Evolutionary conservation across 805 yeast genomes (phyloP).

Genomic region (Brettanomyces custersianus): DNA sequence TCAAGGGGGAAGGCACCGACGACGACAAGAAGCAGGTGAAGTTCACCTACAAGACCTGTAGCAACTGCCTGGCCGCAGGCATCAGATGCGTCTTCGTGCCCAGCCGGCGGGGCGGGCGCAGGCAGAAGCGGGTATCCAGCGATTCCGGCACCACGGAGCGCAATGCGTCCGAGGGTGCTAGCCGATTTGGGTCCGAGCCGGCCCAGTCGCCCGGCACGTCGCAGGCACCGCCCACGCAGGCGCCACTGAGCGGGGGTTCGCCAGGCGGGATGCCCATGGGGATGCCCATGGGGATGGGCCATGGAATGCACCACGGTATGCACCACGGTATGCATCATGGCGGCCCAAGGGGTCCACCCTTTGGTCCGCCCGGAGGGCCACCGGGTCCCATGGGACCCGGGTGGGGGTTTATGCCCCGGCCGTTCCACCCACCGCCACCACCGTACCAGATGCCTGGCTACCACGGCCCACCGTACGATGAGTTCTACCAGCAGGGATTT

Average conservation of each 20-base stretch:
- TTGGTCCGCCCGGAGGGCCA: no score
- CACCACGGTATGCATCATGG: no score
- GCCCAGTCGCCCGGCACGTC: not conserved
- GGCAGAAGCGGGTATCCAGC: slow-evolving; percentile 20
- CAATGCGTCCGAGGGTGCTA: no score
- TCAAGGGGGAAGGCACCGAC: slow-evolving; percentile 1
- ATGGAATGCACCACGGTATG: no score
- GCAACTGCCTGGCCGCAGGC: slow-evolving; percentile 39
- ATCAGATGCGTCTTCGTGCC: slow-evolving; percentile 48
- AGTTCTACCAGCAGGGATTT: not conserved
- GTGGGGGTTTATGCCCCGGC: not conserved
- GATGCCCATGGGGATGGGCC: no score
- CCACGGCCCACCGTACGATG: no score
- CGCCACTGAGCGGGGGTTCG: no score
- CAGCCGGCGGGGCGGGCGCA: slow-evolving; percentile 48
- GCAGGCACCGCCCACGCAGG: not conserved
- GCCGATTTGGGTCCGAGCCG: no score
- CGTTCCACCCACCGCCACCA: not conserved
- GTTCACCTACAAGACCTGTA: slow-evolving; percentile 28
- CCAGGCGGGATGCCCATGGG: no score
- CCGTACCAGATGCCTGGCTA: no score
- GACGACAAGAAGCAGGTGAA: slow-evolving; percentile 5
- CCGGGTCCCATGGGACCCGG: no score
- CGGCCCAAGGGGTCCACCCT: no score
- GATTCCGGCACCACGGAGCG: not conserved